Percentiles rank a stretch among this genome's conserved stretches.
Conservation (phyloP, 73 alveolate species). For the Paraurostyla sp. region DNA sequence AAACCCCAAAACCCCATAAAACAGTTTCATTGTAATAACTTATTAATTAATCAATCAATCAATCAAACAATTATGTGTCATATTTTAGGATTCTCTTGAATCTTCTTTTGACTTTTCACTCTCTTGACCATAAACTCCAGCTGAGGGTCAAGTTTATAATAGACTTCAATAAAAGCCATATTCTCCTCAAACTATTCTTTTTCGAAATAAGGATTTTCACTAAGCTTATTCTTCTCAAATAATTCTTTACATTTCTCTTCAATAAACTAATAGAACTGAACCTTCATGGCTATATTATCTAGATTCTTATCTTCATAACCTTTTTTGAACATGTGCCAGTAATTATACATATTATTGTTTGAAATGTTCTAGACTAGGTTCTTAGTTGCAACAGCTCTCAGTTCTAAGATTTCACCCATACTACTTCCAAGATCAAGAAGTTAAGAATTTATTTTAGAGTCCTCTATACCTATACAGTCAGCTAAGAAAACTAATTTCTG, state of each 20-base stretch:
- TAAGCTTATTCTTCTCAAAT: not conserved
- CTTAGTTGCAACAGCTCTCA: conserved; percentile 54
- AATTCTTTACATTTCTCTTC: not conserved
- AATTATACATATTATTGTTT: not conserved
- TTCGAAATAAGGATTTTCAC: conserved; percentile 14
- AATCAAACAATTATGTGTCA: not conserved
- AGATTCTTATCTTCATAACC: not conserved
- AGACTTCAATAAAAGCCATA: not conserved
- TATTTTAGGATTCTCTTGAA: not conserved
- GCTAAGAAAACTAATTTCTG: conserved; percentile 25
- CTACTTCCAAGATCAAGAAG: not conserved
- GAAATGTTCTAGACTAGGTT: not conserved
- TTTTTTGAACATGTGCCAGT: not conserved
- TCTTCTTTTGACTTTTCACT: not conserved
- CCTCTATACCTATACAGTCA: conserved; percentile 49
- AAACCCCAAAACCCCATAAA: conserved; percentile 52
- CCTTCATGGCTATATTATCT: not conserved
- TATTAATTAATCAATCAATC: not conserved
- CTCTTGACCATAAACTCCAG: conserved; percentile 12
- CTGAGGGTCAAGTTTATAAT: conserved; percentile 41
- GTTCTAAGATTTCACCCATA: conserved; percentile 27
- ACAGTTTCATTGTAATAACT: not conserved
- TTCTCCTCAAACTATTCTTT: not conserved
- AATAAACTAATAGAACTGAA: not conserved
- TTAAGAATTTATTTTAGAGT: not conserved